A percentile compares a stretch with the other conserved stretches of the same genome.
Evolutionary conservation across 352 stramenopile genomes (phyloP).

Genomic region (Phytophthora litchii): DNA sequence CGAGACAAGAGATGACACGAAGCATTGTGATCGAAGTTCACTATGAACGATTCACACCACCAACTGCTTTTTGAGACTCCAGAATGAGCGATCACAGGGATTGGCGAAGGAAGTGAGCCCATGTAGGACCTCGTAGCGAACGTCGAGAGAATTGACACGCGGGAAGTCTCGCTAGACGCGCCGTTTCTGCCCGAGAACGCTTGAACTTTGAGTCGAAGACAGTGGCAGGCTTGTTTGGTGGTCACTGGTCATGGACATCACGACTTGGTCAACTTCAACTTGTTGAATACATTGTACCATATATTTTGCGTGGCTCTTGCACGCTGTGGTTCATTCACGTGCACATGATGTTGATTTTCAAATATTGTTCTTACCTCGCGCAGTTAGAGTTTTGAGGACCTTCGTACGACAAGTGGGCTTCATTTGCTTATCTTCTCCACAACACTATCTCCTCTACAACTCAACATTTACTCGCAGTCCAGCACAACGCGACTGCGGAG

Average conservation of each 20-base stretch:
- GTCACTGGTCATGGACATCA: neutral
- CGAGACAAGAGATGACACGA: conserved; percentile 32
- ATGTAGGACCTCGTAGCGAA: conserved; percentile 7
- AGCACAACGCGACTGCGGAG: conserved; percentile 46
- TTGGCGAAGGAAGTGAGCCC: conserved; percentile 5
- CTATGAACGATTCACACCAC: too few relatives aligned
- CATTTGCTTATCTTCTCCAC: conserved; percentile 13
- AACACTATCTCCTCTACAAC: conserved; percentile 17
- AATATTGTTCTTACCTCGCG: too few relatives aligned
- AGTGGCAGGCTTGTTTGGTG: neutral
- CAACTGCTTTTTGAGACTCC: conserved; percentile 6
- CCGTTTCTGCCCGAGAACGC: conserved; percentile 4
- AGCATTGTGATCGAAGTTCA: conserved; percentile 20
- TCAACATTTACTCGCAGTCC: conserved; percentile 43
- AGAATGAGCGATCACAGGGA: conserved; percentile 15
- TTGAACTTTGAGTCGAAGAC: neutral
- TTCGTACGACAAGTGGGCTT: conserved; percentile 8
- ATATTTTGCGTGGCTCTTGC: conserved; percentile 3
- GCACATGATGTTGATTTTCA: conserved; percentile 7
- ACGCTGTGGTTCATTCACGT: conserved; percentile 12
- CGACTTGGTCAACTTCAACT: conserved; percentile 14
- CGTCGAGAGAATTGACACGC: conserved; percentile 15
- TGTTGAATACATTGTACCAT: conserved; percentile 7
- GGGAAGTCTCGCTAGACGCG: conserved; percentile 11
- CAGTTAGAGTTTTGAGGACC: too few relatives aligned